Base-by-base conservation (phyloP, 768 basidiomycete species). In the Lyophyllum atratum region DNA sequence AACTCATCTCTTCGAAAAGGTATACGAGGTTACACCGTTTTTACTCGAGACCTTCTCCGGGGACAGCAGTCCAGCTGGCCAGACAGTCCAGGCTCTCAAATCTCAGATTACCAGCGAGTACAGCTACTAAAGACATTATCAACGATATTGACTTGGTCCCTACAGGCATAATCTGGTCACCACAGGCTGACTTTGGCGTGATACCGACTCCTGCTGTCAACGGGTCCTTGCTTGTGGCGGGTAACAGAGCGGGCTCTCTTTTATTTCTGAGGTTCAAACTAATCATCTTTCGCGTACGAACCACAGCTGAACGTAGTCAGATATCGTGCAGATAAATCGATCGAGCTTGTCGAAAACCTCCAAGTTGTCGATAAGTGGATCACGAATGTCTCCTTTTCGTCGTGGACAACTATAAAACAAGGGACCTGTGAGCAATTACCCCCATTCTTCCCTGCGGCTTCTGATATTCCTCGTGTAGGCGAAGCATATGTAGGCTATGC, bases 121-220 rank as follows among this genome's bases (percentile, higher is more conserved):
- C 29, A 50, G 17, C 59, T n/a, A 9, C 42, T 15, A 37, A 25
- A 26, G 45, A 33, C 34, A 11, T 47, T 11, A n/a, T 43, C 29
- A 6, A 9, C 11, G 14, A 28, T 17, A n/a, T 4, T 60, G 47
- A 56, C 48, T n/a, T 25, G 46, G 12, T 28, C 48, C 24, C 49
- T 19, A 21, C 61, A 92, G 90, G 86, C 64, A 81, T 90, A 29
- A 74, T 78, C 14, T 93, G 91, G 91, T 86, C 90, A 3, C 59
- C 69, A 26, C 85, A 87, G 66, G 75, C 83, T 1, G 71, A 83
- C 54, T 89, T 89, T 70, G 77, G 76, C 11, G 58, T 80, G 10
- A 64, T 61, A 12, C 87, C 89, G 2, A 66, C 74, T 9, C 81
- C 83, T 0, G 49, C 67, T 22, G 48, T 81, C 3, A 83, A 90